phyloP scores from a whole-genome alignment of 768 basidiomycete genomes.

The Leccinum subgranulosum region DNA sequence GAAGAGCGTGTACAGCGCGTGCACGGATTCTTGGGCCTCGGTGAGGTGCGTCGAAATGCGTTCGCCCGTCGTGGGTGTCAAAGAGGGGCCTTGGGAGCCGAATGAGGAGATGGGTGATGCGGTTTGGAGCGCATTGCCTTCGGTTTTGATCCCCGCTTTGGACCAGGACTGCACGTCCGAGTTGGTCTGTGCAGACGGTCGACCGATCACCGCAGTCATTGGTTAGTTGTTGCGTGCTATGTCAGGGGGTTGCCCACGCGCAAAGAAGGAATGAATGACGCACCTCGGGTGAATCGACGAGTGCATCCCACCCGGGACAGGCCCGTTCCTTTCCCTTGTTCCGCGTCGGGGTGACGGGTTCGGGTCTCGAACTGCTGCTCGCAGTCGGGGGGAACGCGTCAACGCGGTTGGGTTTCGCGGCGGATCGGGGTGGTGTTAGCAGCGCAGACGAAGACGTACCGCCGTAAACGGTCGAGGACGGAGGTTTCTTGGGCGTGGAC shows the following conservation, averaged over 20 bases:
- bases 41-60: slow-evolving; percentile 15
- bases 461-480: background rate
- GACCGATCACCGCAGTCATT: background rate
- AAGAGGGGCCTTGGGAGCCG: background rate
- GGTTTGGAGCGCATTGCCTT: background rate
- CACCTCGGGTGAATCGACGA: slow-evolving; percentile 6
- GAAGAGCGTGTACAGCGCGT: slow-evolving; percentile 1
- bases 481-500: slow-evolving; percentile 16
- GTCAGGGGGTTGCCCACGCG: background rate
- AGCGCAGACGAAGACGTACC: slow-evolving; percentile 2
- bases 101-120: background rate
- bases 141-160: background rate
- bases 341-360: slow-evolving; percentile 21
- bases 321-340: slow-evolving; percentile 25
- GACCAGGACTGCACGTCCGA: background rate
- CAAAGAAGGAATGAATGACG: background rate
- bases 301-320: background rate
- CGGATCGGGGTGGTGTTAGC: slow-evolving; percentile 24
- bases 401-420: background rate
- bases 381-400: background rate
- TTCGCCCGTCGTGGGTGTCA: slow-evolving; percentile 19
- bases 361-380: background rate
- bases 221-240: slow-evolving; percentile 11
- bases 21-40: background rate
- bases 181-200: slow-evolving; percentile 7